These are phyloP conservation scores for Nakazawaea molendinolei DNA, from an alignment of 805 yeast genomes.

Conservation along the genomic window DNA sequence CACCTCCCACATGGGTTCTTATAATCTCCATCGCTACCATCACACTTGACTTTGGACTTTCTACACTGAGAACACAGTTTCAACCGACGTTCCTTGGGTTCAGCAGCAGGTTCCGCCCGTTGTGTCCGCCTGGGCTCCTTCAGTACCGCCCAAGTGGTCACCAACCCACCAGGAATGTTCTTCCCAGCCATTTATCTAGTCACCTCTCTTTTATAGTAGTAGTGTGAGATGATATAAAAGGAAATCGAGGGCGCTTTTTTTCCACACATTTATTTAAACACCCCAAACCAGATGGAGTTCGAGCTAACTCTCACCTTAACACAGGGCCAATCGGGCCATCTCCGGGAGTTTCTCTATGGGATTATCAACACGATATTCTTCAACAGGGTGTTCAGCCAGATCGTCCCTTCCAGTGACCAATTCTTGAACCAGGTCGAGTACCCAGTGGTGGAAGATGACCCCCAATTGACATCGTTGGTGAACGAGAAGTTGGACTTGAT, in stretches of 20 bases:
- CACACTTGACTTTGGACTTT: slow-evolving; percentile 56
- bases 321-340: slow-evolving; percentile 4
- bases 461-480: slow-evolving; percentile 2
- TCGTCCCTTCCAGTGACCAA: slow-evolving; percentile 6
- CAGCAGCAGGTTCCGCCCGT: not conserved
- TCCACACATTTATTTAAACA: not conserved
- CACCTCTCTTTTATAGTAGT: not conserved
- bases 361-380: slow-evolving; percentile 11
- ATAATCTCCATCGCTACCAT: slow-evolving; percentile 31
- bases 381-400: slow-evolving; percentile 9
- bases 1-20: slow-evolving; percentile 54
- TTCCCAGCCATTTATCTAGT: slow-evolving; percentile 1
- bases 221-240: too few species aligned
- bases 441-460: slow-evolving; percentile 7
- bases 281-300: slow-evolving; percentile 7
- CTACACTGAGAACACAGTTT: slow-evolving; percentile 64
- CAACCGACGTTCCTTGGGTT: slow-evolving; percentile 19
- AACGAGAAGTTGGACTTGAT: slow-evolving; percentile 9
- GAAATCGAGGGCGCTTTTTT: slow-evolving; percentile 1
- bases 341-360: slow-evolving; percentile 10
- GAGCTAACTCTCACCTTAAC: slow-evolving; percentile 9
- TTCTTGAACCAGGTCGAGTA: slow-evolving; percentile 10
- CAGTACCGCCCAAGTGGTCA: slow-evolving; percentile 3
- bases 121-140: not conserved
- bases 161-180: slow-evolving; percentile 1